These are phyloP conservation scores for Beverwykella pulmonaria DNA, from an alignment of 495 filamentous ascomycete genomes.

Conservation along the genomic window DNA sequence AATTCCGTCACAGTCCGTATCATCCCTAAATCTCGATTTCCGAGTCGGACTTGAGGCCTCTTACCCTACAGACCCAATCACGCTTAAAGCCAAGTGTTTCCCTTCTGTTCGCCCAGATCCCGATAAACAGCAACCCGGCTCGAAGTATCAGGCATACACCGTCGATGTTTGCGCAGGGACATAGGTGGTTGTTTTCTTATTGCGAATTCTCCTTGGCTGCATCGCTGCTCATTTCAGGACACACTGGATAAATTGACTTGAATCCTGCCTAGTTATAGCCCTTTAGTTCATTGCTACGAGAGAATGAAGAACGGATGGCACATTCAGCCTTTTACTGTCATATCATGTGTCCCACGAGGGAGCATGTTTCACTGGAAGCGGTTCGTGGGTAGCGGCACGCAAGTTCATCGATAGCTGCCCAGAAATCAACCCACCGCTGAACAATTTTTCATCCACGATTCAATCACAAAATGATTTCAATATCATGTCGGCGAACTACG, in stretches of 20 bases:
- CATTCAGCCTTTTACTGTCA: too few relatives aligned
- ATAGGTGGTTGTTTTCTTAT: neutral
- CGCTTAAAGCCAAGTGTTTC: neutral
- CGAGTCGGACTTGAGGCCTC: neutral
- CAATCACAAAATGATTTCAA: neutral
- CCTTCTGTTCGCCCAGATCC: neutral
- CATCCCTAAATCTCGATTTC: neutral
- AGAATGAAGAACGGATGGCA: too few relatives aligned
- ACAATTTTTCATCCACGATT: too few relatives aligned
- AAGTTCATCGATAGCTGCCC: too few relatives aligned
- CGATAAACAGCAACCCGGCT: neutral
- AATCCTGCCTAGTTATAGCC: neutral
- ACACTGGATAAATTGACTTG: neutral
- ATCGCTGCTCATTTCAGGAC: neutral
- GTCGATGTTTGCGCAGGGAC: neutral
- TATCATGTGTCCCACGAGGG: too few relatives aligned
- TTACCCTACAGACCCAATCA: neutral
- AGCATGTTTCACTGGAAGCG: too few relatives aligned
- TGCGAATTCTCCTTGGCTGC: neutral
- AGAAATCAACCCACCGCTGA: too few relatives aligned
- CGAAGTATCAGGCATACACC: neutral
- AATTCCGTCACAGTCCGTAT: neutral
- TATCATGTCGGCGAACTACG: neutral
- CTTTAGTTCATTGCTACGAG: too few relatives aligned
- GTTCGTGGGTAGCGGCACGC: too few relatives aligned